These are phyloP conservation scores for Leccinellum rugosiceps DNA, from an alignment of 768 basidiomycete genomes.

Conservation along the genomic window DNA sequence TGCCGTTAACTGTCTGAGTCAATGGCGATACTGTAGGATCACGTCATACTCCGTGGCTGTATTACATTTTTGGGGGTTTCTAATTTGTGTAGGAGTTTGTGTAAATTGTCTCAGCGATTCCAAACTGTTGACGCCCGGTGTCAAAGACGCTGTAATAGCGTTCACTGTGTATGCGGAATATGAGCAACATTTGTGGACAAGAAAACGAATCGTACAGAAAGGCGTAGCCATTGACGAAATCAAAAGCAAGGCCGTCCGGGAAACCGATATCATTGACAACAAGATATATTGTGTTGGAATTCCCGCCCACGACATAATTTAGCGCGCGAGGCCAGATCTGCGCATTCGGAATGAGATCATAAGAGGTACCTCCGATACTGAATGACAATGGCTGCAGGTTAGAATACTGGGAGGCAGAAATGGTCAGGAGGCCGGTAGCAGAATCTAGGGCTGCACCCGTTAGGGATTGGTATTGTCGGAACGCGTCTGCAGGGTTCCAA, in stretches of 20 bases:
- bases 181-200: not conserved
- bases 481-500: constrained; percentile 24
- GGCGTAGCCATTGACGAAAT: constrained; percentile 22
- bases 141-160: constrained; percentile 44
- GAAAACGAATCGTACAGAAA: constrained; percentile 7
- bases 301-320: constrained; percentile 29
- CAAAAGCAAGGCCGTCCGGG: constrained; percentile 12
- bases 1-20: too few relatives aligned
- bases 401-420: constrained; percentile 25
- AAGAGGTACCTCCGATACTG: constrained; percentile 18
- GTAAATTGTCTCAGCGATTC: constrained; percentile 38
- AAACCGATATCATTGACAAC: constrained; percentile 24
- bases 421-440: constrained; percentile 27
- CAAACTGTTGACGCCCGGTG: constrained; percentile 34
- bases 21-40: too few relatives aligned
- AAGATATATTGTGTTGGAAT: constrained; percentile 25
- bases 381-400: constrained; percentile 27
- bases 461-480: constrained; percentile 16
- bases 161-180: constrained; percentile 24
- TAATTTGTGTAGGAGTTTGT: not conserved
- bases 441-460: constrained; percentile 29
- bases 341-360: constrained; percentile 24
- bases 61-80: not conserved
- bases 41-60: too few relatives aligned
- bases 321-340: constrained; percentile 36